Evolutionary conservation across 202 grass and related monocot species (phyloP).

Genomic region (Digitaria exilis): DNA sequence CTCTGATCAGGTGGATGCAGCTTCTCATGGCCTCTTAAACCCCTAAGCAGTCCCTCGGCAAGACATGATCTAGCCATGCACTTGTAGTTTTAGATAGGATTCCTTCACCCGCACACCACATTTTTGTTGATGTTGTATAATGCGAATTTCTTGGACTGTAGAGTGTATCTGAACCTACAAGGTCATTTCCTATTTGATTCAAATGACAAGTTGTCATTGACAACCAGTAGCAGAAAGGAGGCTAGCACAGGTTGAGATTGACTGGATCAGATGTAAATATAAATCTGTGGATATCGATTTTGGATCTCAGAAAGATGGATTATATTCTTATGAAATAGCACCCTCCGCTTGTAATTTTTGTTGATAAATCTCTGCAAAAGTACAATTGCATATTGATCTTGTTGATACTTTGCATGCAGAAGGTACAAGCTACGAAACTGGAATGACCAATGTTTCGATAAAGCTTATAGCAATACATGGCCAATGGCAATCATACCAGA

Average conservation of each 20-base stretch:
- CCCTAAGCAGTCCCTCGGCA: not conserved
- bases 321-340: not conserved
- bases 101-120: not conserved
- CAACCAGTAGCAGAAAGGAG: slow-evolving; percentile 35
- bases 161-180: not conserved
- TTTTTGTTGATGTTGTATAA: too few species aligned
- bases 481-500: not conserved
- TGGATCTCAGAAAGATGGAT: slow-evolving; percentile 7
- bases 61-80: not conserved
- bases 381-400: not conserved
- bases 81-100: not conserved
- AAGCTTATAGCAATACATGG: not conserved
- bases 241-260: slow-evolving; percentile 35
- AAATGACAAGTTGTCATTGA: too few species aligned
- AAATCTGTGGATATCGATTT: not conserved
- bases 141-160: too few species aligned
- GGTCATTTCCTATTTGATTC: too few species aligned
- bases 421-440: not conserved
- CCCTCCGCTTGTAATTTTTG: not conserved
- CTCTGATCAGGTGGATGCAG: not conserved
- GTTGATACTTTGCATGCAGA: not conserved
- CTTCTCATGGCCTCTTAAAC: not conserved
- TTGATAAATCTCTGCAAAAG: not conserved
- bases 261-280: slow-evolving; percentile 38
- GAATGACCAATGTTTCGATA: not conserved